Evolutionary conservation across 208 protist species (phyloP), one percentile per base, ranked within the genome.

Genomic region (Tetramitus jugosus): DNA sequence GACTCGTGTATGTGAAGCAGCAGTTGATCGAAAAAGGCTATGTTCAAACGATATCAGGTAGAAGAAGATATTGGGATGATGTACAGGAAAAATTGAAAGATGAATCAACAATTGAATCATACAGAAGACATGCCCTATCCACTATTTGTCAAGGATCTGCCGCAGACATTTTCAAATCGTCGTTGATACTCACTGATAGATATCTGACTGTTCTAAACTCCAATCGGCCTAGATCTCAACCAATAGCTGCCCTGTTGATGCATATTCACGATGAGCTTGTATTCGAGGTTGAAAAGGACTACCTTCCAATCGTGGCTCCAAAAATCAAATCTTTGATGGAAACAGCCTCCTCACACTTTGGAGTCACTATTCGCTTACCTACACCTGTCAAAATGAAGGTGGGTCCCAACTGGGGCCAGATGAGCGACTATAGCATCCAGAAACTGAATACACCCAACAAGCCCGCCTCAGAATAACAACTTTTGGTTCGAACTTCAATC

Each of bases 51-150:
- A 29, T 86, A 20, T 56, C 20, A 13, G 67, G 60, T 33, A n/a
- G 84, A 43, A 80, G 56, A 39, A 74, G 84, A 52, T 84, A 65
- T 75, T 43, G 86, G 2, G 49, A 76, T 35, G 56, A 46, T 37
- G 65, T 78, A 33, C 29, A 85, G 79, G 80, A 91, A 13, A 79
- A 71, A 17, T 67, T 80, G 29, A 80, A 85, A 60, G 26, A 69
- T 40, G 37, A 42, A 84, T 86, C 82, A 76, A 84, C 29, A 80
- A 88, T 87, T 82, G n/a, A n/a, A n/a, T n/a, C n/a, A n/a, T n/a
- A n/a, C n/a, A n/a, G n/a, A n/a, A 90, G 93, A 77, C 76, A 72
- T 23, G 82, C 85, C 8, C 77, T 94, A 1, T 87, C 91, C 35
- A 74, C 78, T 76, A 37, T 82, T 1, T 83, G 72, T 69, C 84